phyloP scores from a whole-genome alignment of 148 eudicot genomes.

The Dysphania ambrosioides region DNA sequence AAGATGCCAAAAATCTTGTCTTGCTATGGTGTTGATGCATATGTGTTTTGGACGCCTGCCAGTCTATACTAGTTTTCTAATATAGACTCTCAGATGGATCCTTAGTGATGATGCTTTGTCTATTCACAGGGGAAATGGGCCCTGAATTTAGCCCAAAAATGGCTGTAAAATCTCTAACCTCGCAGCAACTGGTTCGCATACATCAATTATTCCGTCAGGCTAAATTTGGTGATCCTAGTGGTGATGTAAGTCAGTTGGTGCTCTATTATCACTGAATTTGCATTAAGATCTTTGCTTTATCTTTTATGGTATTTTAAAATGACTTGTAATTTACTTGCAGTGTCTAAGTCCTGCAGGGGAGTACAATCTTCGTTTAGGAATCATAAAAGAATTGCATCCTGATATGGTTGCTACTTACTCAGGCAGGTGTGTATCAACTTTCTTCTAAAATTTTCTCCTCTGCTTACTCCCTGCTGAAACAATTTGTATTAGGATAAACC shows the following conservation, averaged over 20 bases:
- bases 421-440: slow-evolving; percentile 67
- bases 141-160: slow-evolving; percentile 80
- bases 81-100: neutral
- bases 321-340: slow-evolving; percentile 40
- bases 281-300: slow-evolving; percentile 6
- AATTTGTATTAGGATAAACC: neutral
- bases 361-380: slow-evolving; percentile 96
- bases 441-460: neutral
- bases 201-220: slow-evolving; percentile 99
- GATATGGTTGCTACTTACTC: slow-evolving; percentile 99
- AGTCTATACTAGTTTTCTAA: neutral
- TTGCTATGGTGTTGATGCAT: neutral
- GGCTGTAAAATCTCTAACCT: slow-evolving; percentile 81
- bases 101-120: slow-evolving; percentile 17
- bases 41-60: slow-evolving; percentile 2
- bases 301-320: slow-evolving; percentile 6
- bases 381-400: slow-evolving; percentile 98
- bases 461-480: neutral
- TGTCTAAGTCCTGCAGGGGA: slow-evolving; percentile 99
- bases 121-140: slow-evolving; percentile 88
- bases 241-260: slow-evolving; percentile 62
- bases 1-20: neutral
- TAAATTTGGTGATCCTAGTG: slow-evolving; percentile 97
- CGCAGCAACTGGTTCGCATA: slow-evolving; percentile 93
- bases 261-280: neutral